phyloP scores from a whole-genome alignment of 805 yeast species.

The Metschnikowia koreensis region DNA sequence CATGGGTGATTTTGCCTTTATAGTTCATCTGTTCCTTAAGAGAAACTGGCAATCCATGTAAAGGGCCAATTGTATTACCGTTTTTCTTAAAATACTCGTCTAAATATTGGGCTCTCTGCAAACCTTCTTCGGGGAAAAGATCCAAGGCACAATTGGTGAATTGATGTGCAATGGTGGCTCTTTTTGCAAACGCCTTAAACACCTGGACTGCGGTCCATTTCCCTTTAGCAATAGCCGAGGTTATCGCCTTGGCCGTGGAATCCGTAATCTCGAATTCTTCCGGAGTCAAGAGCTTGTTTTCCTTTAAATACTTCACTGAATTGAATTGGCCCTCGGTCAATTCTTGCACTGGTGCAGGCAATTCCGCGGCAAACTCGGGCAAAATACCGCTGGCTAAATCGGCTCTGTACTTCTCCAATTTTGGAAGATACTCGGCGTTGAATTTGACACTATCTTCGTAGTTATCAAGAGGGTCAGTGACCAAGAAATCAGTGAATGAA shows the following conservation, averaged over 20 bases:
- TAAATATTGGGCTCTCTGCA: constrained; percentile 51
- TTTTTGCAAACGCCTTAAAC: constrained; percentile 61
- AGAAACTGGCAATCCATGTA: constrained; percentile 67
- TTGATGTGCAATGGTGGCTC: constrained; percentile 63
- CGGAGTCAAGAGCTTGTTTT: constrained; percentile 34
- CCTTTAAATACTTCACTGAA: constrained; percentile 33
- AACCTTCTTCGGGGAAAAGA: constrained; percentile 60
- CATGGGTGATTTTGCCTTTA: constrained; percentile 55
- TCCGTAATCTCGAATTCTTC: constrained; percentile 46
- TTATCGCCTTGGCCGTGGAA: constrained; percentile 41
- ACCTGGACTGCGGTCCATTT: constrained; percentile 50
- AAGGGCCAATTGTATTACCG: constrained; percentile 56
- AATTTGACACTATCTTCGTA: constrained; percentile 45
- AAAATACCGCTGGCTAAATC: constrained; percentile 43
- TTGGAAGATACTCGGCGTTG: constrained; percentile 43
- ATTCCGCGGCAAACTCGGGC: constrained; percentile 30
- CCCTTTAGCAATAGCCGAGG: constrained; percentile 44
- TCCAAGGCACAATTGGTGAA: constrained; percentile 60
- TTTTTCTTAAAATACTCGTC: constrained; percentile 50
- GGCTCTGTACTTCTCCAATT: constrained; percentile 41
- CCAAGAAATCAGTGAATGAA: constrained; percentile 25
- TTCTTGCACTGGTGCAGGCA: constrained; percentile 34
- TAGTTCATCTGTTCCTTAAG: constrained; percentile 62
- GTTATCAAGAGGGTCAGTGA: constrained; percentile 28
- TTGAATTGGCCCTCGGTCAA: constrained; percentile 38